Base-by-base conservation (phyloP, 2,329 filamentous ascomycete species). In the Calonectria pseudoreteaudii region DNA sequence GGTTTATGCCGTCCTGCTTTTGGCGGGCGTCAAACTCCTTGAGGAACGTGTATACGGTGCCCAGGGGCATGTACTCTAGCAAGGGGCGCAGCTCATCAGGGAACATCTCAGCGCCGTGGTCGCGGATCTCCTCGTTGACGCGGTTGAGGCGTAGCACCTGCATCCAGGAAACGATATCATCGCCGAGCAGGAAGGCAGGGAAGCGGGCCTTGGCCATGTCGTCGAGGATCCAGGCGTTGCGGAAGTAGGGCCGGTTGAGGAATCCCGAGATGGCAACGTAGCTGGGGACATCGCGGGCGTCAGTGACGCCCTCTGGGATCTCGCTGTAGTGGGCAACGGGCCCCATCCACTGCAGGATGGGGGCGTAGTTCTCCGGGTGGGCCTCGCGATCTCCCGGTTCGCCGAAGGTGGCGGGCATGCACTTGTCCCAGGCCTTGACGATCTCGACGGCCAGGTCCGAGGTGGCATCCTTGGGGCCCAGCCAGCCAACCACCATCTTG, bases 161-260 rank as follows among this genome's bases (percentile, higher is more conserved):
- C 77, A 79, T 79, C 77, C 77, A 79, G 26, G 76, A 77, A n/a
- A 79, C 77, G 10, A 79, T 79, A 0, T 77, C 77, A 23, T 79
- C 77, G 7, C 71, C 77, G 8, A 79, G 66, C 71, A 79, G 73
- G 8, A 79, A 79, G 2, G 77, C 73, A 2, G 77, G 77, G 38
- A 79, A 79, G 7, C 64, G 68, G 5, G 77, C 77, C 70, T 76
- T 75, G 13, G 77, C 74, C 6, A 79, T 79, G 41, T 79, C 77
- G 13, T 79, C 77, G 5, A 79, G 77, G 1, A 79, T 79, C 77
- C 77, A 79, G 7, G 77, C 71, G 26, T 79, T 79, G 2, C 77
- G 71, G 18, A 79, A 79, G 70, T 79, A 79, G 1, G 77, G 77
- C 11, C 77, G 66, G 60, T 79, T 79, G 16, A 79, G 47, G 30